Base-by-base conservation (phyloP, 176 grass and related monocot species). In the Carex pumila region DNA sequence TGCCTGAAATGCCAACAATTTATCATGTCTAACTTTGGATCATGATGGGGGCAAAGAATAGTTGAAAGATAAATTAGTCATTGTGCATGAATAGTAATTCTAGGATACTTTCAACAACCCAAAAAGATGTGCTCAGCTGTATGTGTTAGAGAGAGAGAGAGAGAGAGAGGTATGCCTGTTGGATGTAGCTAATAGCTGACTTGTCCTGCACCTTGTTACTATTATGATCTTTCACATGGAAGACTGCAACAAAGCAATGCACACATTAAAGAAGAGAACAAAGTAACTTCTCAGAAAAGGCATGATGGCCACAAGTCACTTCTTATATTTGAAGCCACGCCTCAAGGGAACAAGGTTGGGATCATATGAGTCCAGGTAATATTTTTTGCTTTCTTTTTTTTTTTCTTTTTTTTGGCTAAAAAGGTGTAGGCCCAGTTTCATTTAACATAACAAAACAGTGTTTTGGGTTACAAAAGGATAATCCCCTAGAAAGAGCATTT, bases 141-240 rank as follows among this genome's bases (percentile, higher is more conserved):
- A 32, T 62, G 43, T 52, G 39, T 8, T 31, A 69, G 79, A 56
- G 74, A 80, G 39, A 74, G 31, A 64, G 39, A 74, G 31, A 64
- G 79, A 45, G 79, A 82, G 58, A 65, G 58, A 65, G 37, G 4
- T 32, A 15, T 50, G 85, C 90, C 90, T 91, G 80, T 81, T 91
- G 71, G 70, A 91, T 84, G 59, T 68, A 84, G 74, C 36, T 68
- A 41, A 88, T 84, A 67, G 86, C 75, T 29, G 87, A 88, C 56
- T 79, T 80, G 45, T 84, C 81, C 3, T 73, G 72, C 31, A 91
- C 87, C 71, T 91, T 89, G 79, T 81, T 87, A 83, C 90, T 84
- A 50, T 74, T 55, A 58, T 86, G 87, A 87, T 91, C 87, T 89
- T 86, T 88, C 43, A 89, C 90, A 86, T 89, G 90, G 66, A 91